These are phyloP conservation scores for Butyriboletus loyo DNA, from an alignment of 768 basidiomycete genomes.

Conservation along the genomic window DNA sequence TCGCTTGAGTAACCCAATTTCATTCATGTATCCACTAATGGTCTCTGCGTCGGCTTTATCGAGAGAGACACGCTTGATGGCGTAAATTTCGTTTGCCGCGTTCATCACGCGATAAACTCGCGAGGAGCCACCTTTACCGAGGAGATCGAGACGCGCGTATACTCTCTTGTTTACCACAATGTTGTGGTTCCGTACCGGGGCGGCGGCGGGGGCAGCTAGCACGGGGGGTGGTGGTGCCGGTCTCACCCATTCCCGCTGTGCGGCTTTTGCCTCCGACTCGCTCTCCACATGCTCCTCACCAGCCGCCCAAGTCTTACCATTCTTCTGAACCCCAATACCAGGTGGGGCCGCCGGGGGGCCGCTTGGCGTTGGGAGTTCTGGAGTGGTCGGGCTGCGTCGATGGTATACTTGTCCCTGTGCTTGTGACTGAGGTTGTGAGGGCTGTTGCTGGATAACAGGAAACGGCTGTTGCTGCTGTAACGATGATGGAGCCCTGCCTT, in stretches of 20 bases:
- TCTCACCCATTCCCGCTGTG: constrained; percentile 26
- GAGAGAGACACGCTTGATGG: constrained; percentile 88
- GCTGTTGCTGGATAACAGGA: constrained; percentile 23
- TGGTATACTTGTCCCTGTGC: constrained; percentile 42
- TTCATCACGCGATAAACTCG: constrained; percentile 91
- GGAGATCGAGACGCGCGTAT: constrained; percentile 82
- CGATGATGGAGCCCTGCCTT: constrained; percentile 20
- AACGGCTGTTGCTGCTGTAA: constrained; percentile 28
- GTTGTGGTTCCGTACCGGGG: constrained; percentile 39
- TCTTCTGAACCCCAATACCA: constrained; percentile 20
- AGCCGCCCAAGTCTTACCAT: constrained; percentile 44
- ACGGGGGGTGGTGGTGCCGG: constrained; percentile 37
- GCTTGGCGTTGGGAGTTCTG: constrained; percentile 52
- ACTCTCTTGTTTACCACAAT: constrained; percentile 62
- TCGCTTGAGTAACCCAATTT: constrained; percentile 90
- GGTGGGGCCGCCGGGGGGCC: constrained; percentile 20
- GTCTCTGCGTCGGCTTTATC: constrained; percentile 89
- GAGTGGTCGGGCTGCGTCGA: constrained; percentile 67
- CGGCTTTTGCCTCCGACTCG: constrained; percentile 30
- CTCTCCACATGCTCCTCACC: constrained; percentile 43
- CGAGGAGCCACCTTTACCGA: constrained; percentile 95
- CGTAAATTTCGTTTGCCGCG: constrained; percentile 72
- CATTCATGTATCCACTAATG: constrained; percentile 92
- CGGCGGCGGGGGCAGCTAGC: constrained; percentile 15
- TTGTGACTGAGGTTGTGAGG: constrained; percentile 21